phyloP scores from a whole-genome alignment of 805 yeast species.

The Metschnikowia bowlesiae region DNA sequence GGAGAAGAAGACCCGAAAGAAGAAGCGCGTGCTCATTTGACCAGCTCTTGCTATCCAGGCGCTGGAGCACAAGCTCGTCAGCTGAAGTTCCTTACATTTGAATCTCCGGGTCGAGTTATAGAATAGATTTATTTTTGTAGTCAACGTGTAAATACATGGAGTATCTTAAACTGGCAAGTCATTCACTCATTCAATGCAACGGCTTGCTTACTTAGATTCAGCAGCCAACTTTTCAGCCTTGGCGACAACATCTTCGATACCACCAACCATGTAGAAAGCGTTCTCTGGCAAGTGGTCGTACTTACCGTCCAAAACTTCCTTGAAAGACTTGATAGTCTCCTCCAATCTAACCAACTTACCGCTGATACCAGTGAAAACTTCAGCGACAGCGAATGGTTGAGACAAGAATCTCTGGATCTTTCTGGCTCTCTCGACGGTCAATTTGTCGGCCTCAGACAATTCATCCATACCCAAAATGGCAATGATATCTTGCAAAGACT shows the following conservation, averaged over 20 bases:
- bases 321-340: slow-evolving; percentile 93
- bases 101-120: slow-evolving; percentile 7
- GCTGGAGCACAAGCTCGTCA: neutral
- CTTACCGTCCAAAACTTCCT: slow-evolving; percentile 96
- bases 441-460: slow-evolving; percentile 96
- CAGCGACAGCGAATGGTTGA: slow-evolving; percentile 99
- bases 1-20: slow-evolving; percentile 44
- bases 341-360: slow-evolving; percentile 96
- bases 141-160: slow-evolving; percentile 16
- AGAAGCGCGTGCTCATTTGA: slow-evolving; percentile 29
- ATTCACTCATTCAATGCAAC: slow-evolving; percentile 21
- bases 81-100: neutral
- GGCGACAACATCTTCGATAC: slow-evolving; percentile 96
- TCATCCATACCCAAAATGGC: slow-evolving; percentile 99
- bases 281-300: slow-evolving; percentile 98
- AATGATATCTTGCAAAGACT: slow-evolving; percentile 99
- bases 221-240: slow-evolving; percentile 99
- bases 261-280: slow-evolving; percentile 99
- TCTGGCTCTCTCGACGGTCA: slow-evolving; percentile 99
- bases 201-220: slow-evolving; percentile 61
- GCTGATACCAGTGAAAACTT: slow-evolving; percentile 99
- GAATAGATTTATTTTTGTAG: slow-evolving; percentile 15
- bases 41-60: neutral
- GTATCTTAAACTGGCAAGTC: slow-evolving; percentile 19
- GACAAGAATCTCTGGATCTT: slow-evolving; percentile 99